Percentiles rank a stretch among this genome's conserved stretches.
These are phyloP conservation scores for Tuctoria greenei DNA, from an alignment of 176 grass and related monocot species.

Conservation along the genomic window DNA sequence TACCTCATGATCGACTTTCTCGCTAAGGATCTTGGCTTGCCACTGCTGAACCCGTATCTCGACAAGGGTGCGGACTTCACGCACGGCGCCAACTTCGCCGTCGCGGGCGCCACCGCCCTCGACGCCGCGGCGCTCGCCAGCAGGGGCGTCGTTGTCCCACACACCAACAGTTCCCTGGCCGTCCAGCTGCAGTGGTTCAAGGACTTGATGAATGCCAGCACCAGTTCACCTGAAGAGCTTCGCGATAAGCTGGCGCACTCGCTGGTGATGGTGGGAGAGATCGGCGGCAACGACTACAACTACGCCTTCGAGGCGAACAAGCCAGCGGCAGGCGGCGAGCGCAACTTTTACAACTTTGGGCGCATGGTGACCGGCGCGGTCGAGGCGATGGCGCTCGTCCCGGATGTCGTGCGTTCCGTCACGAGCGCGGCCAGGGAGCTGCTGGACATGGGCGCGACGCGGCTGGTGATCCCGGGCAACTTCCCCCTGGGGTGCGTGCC, in stretches of 20 bases:
- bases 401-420: constrained; percentile 58
- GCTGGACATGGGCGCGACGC: constrained; percentile 49
- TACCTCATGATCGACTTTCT: constrained; percentile 42
- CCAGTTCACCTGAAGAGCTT: constrained; percentile 17
- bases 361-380: constrained; percentile 31
- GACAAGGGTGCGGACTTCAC: constrained; percentile 36
- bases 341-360: neutral
- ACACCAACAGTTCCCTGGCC: constrained; percentile 37
- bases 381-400: constrained; percentile 49
- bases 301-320: constrained; percentile 54
- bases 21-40: constrained; percentile 34
- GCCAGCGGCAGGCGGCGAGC: neutral
- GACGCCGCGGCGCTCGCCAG: constrained; percentile 43
- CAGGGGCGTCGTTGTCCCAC: constrained; percentile 10
- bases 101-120: constrained; percentile 45
- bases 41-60: constrained; percentile 45
- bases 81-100: constrained; percentile 55
- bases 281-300: constrained; percentile 85
- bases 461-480: constrained; percentile 59
- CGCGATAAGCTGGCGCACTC: constrained; percentile 30
- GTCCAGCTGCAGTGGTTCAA: constrained; percentile 47
- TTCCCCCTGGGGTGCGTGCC: constrained; percentile 61
- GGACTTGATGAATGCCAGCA: neutral
- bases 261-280: constrained; percentile 66
- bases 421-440: constrained; percentile 43